Base-by-base conservation (phyloP, 306 rosid species). In the Castanospermum australe region DNA sequence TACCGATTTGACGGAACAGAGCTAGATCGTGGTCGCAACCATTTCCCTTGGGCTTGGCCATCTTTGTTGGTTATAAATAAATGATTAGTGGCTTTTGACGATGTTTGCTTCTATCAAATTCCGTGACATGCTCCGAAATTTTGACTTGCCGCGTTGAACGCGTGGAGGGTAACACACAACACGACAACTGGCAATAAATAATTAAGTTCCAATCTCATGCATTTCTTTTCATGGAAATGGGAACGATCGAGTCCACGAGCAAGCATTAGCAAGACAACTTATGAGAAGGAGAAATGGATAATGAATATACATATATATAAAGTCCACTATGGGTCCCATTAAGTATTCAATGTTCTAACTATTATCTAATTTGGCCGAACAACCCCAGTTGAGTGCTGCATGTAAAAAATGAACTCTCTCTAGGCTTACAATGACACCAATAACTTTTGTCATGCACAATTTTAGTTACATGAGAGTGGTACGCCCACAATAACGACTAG, bases 131-230 rank as follows among this genome's bases (percentile, higher is more conserved):
- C 38, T 52, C 22, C 14, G 44, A 56, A 25, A 72, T 18, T 42
- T 80, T 80, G 79, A 42, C 69, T 65, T 73, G 59, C 18, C 73
- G 30, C 52, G 56, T 60, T 17, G 17, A 82, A 38, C 75, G 38
- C 24, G 66, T 24, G 41, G 65, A 62, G 20, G 66, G 9, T 25
- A 70, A 33, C 55, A 35, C 5, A 47, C 62, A 32, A 22, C 8
- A 70, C 33, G 15, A 71, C n/a, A 25, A 63, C 20, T 25, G n/a
- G 50, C 17, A 65, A 30, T 45, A 18, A 81, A 38, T 5, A n/a
- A n/a, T n/a, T n/a, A 38, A 56, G 62, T 50, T 65, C 18, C 0
- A 65, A 28, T 71, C 25, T 73, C 8, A 62, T 67, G 8, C 1
- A 36, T 67, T 67, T 30, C 38, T 6, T 67, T 47, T 67, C 18